Percentiles rank a stretch among this genome's conserved stretches.
Evolutionary conservation across 208 protist genomes (phyloP).

Genomic region (Polymyxa betae): DNA sequence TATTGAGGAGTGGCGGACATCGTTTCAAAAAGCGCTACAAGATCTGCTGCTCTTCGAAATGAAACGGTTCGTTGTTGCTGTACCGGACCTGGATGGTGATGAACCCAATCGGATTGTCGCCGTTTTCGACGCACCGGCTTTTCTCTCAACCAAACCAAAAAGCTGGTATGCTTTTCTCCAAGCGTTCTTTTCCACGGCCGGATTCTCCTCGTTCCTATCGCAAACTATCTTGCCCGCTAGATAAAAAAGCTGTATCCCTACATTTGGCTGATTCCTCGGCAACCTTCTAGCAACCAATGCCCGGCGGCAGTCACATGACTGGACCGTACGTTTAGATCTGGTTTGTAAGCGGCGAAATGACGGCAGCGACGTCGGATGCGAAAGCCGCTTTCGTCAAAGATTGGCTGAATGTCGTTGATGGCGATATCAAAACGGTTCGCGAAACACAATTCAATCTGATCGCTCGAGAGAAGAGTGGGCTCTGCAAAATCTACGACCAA

Average conservation of each 20-base stretch:
- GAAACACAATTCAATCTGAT: neutral
- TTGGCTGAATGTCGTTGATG: neutral
- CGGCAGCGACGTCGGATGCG: neutral
- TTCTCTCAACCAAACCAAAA: neutral
- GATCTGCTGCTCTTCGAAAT: neutral
- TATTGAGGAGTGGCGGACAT: neutral
- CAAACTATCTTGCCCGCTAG: neutral
- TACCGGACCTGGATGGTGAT: neutral
- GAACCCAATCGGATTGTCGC: neutral
- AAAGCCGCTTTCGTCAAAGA: neutral
- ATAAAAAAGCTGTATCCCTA: neutral
- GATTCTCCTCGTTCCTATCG: neutral
- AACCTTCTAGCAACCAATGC: no score
- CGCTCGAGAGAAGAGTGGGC: neutral
- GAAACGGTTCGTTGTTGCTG: neutral
- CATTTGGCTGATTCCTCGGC: neutral
- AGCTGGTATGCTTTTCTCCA: slow-evolving; percentile 19
- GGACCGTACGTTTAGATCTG: no score
- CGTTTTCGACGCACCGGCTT: slow-evolving; percentile 14
- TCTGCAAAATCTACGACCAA: neutral
- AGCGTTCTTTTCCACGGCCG: slow-evolving; percentile 3
- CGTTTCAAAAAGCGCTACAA: neutral
- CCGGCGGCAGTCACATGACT: no score
- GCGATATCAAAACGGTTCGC: neutral
- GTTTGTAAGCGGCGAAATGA: no score